phyloP scores from a whole-genome alignment of 305 asterid genomes.

The Solanum aculeatissimum region DNA sequence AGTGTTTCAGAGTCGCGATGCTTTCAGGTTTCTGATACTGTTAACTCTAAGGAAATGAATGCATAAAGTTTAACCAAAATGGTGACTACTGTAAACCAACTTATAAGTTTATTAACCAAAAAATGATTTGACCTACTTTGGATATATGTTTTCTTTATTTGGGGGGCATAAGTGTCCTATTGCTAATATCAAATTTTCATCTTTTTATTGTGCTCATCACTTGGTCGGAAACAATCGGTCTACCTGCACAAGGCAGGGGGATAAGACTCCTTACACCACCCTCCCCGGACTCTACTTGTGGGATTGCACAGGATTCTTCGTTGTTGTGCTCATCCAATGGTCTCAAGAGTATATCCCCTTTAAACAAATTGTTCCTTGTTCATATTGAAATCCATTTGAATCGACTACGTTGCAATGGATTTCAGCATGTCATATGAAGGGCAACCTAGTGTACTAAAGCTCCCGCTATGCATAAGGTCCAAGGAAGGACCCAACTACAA shows the following conservation, averaged over 20 bases:
- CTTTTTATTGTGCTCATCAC: not conserved
- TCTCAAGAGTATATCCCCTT: not conserved
- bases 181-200: not conserved
- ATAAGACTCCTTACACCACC: not conserved
- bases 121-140: not conserved
- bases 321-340: not conserved
- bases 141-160: not conserved
- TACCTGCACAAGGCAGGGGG: not conserved
- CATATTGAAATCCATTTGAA: not conserved
- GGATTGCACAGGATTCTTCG: not conserved
- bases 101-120: not conserved
- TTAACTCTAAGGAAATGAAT: not conserved
- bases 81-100: not conserved
- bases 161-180: not conserved
- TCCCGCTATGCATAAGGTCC: too few relatives aligned
- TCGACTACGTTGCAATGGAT: not conserved
- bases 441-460: too few relatives aligned
- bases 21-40: not conserved
- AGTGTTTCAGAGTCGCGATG: not conserved
- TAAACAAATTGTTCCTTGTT: not conserved
- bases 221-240: not conserved
- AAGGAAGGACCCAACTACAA: too few relatives aligned
- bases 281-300: not conserved
- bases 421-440: not conserved
- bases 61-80: not conserved